Evolutionary conservation across 148 eudicot species (phyloP), one percentile per base, ranked within the genome.

Genomic region (Vaccinium corymbosum): DNA sequence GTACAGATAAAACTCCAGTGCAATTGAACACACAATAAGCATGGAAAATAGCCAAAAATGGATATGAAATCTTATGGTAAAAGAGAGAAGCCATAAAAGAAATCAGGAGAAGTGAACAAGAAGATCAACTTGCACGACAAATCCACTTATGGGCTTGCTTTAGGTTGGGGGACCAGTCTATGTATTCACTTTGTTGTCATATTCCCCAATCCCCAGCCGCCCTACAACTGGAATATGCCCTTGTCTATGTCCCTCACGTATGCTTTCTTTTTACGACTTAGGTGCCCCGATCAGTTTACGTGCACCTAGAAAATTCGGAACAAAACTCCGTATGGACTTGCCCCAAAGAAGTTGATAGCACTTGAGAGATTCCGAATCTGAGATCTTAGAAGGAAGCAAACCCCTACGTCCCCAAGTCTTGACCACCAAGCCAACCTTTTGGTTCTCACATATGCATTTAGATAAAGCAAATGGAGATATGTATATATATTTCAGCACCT

Each of bases 211-310:
- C 81, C 38, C 46, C 25, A 66, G 3, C 51, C 50, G 56, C 15
- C 78, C 5, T 38, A 35, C 20, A 14, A 16, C 52, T 72, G 48
- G 83, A 80, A 84, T 84, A 84, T 84, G 83, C 73, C 49, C 51
- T 25, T 51, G 13, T 5, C 42, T 11, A 11, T 53, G 66, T 50
- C 55, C 53, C 81, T 22, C 52, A 50, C 52, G n/a, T 68, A 48
- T 6, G 77, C 46, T 46, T 13, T n/a, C 6, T 42, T 3, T 42
- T 42, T 42, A 42, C 46, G 46, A 42, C 4, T 42, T 0, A 42
- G 46, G 46, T 42, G 46, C 0, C 46, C 7, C 0, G 46, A 4
- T 4, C 6, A 42, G 6, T 42, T 42, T 42, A 42, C 46, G 46
- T 42, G 46, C 6, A 42, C 46, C 6, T 42, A 0, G 5, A 42